A percentile compares a stretch with the other conserved stretches of the same genome.
Evolutionary conservation across 2,329 filamentous ascomycete genomes (phyloP).

Genomic region (Calonectria pteridis): DNA sequence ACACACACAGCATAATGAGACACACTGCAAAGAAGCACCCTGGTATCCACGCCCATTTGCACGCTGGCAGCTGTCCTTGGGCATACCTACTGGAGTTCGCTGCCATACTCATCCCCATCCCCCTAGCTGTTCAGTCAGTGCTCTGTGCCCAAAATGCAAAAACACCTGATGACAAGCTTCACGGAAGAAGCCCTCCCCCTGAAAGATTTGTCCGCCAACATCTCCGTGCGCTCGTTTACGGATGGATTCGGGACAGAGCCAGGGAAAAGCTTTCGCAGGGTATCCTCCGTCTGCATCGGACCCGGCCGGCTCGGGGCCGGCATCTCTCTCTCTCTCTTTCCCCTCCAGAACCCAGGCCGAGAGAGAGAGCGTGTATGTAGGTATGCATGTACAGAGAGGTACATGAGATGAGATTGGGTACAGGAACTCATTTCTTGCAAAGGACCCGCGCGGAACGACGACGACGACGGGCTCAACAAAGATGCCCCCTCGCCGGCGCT

Average conservation of each 20-base stretch:
- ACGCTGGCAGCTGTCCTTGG: background rate
- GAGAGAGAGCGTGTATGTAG: background rate
- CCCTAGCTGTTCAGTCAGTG: background rate
- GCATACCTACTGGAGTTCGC: background rate
- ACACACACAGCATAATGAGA: background rate
- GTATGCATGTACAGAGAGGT: too few relatives aligned
- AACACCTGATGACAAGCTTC: background rate
- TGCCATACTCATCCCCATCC: background rate
- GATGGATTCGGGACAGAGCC: constrained; percentile 13
- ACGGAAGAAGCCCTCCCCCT: background rate
- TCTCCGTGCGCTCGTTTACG: background rate
- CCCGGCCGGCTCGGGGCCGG: constrained; percentile 20
- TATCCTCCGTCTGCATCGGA: constrained; percentile 1
- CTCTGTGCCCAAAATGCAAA: background rate
- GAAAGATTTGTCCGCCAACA: background rate
- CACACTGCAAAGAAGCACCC: background rate
- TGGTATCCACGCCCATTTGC: background rate
- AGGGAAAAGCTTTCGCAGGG: background rate
- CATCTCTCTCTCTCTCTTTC: background rate
- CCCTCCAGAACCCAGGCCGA: too few relatives aligned
- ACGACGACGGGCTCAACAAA: background rate
- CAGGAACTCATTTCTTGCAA: background rate
- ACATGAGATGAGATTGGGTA: background rate
- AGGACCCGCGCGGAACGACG: too few relatives aligned
- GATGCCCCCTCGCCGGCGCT: background rate